A percentile compares a stretch with the other conserved stretches of the same genome.
phyloP scores from a whole-genome alignment of 345 rosid species.

The Brassica rapa region DNA sequence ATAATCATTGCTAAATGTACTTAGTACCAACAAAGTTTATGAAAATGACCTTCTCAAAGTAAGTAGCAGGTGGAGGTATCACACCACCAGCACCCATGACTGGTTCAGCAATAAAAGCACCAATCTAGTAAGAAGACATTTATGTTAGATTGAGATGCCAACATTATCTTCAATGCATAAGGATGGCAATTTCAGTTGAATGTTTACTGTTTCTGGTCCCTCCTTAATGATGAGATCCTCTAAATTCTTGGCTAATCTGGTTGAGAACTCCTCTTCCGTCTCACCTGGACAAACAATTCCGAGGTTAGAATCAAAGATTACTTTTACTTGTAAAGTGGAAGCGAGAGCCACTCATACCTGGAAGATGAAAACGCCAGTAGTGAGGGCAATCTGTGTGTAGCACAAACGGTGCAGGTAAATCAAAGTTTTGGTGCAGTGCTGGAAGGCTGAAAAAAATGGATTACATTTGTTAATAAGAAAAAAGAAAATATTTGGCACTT shows the following conservation, averaged over 20 bases:
- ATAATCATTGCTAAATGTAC: background rate
- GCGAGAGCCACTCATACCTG: conserved; percentile 51
- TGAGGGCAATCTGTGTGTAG: conserved; percentile 96
- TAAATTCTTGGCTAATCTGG: conserved; percentile 82
- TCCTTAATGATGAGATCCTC: conserved; percentile 89
- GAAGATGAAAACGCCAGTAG: conserved; percentile 93
- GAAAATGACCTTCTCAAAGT: conserved; percentile 78
- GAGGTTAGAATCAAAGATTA: background rate
- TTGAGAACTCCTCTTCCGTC: conserved; percentile 90
- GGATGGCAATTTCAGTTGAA: background rate
- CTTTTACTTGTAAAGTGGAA: background rate
- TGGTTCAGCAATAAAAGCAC: conserved; percentile 95
- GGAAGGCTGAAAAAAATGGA: conserved; percentile 56
- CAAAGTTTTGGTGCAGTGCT: conserved; percentile 85
- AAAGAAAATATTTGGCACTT: conserved; percentile 15
- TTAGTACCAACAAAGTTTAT: background rate
- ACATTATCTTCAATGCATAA: background rate
- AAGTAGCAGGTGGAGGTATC: conserved; percentile 91
- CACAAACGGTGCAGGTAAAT: conserved; percentile 93
- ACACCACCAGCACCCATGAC: conserved; percentile 99
- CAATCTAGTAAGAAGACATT: conserved; percentile 59
- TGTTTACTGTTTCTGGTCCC: conserved; percentile 89
- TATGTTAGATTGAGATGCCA: conserved; percentile 26
- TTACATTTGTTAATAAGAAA: conserved; percentile 1
- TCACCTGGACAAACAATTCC: conserved; percentile 59